A percentile compares a stretch with the other conserved stretches of the same genome.
Conservation (phyloP, 495 filamentous ascomycete species). For the Paragyromitra xinjiangensis region DNA sequence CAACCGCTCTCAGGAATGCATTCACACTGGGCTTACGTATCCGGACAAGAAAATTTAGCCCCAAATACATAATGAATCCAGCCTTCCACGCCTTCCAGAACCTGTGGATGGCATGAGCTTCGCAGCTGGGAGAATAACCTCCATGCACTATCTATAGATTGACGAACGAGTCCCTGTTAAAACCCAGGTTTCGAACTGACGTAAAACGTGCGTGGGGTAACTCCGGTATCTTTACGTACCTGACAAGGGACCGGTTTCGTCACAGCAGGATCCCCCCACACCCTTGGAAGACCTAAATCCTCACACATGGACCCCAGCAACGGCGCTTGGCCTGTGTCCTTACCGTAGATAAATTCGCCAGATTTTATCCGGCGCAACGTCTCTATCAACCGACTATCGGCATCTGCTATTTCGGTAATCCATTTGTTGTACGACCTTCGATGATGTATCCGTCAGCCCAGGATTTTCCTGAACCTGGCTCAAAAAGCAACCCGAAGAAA, state of each 20-base stretch:
- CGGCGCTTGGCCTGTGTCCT: slow-evolving; percentile 76
- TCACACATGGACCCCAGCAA: slow-evolving; percentile 78
- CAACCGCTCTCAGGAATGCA: slow-evolving; percentile 63
- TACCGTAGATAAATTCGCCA: slow-evolving; percentile 75
- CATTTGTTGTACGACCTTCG: slow-evolving; percentile 77
- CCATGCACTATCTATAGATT: slow-evolving; percentile 75
- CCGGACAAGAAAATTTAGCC: slow-evolving; percentile 75
- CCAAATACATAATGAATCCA: slow-evolving; percentile 81
- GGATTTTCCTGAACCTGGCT: neutral
- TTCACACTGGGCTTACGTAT: slow-evolving; percentile 62
- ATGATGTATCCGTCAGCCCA: slow-evolving; percentile 25
- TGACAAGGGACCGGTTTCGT: slow-evolving; percentile 84
- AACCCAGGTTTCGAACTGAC: slow-evolving; percentile 14
- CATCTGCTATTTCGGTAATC: slow-evolving; percentile 79
- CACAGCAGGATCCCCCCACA: slow-evolving; percentile 79
- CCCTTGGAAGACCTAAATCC: slow-evolving; percentile 73
- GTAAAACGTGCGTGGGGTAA: slow-evolving; percentile 1
- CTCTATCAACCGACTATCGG: slow-evolving; percentile 80
- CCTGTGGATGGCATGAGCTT: slow-evolving; percentile 76
- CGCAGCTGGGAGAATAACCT: slow-evolving; percentile 78
- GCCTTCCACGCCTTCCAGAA: slow-evolving; percentile 77
- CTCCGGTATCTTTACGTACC: slow-evolving; percentile 39
- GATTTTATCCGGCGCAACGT: slow-evolving; percentile 73
- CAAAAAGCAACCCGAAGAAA: slow-evolving; percentile 9
- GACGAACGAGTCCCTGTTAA: slow-evolving; percentile 30